Conservation (phyloP, 108 stramenopile genomes). For the Poteriospumella lacustris region DNA sequence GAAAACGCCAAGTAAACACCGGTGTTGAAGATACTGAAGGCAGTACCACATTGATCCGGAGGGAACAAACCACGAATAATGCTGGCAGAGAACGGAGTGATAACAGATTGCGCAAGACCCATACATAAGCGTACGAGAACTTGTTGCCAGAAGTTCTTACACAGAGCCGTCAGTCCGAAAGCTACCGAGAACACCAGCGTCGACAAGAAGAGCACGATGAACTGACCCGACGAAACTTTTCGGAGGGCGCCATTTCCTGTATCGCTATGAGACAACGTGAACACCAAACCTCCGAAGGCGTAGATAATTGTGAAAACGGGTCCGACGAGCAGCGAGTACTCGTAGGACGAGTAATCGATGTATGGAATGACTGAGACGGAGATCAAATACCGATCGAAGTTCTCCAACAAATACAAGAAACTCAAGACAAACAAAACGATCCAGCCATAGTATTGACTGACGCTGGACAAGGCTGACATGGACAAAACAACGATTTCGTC, state of each 20-base stretch:
- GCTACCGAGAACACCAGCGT: background rate
- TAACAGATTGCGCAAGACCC: conserved; percentile 8
- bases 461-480: no score
- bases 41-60: background rate
- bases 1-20: conserved; percentile 20
- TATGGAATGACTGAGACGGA: conserved; percentile 4
- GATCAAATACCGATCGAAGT: conserved; percentile 24
- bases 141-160: background rate
- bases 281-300: background rate
- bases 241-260: background rate
- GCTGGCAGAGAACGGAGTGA: conserved; percentile 1
- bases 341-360: conserved; percentile 2
- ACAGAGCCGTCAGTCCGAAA: background rate
- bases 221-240: background rate
- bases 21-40: conserved; percentile 18
- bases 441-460: no score
- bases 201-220: background rate
- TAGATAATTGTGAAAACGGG: conserved; percentile 18
- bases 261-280: background rate
- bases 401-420: conserved; percentile 23
- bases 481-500: no score
- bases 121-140: background rate
- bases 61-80: background rate
- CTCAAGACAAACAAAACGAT: background rate
- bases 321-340: conserved; percentile 10